phyloP scores from a whole-genome alignment of 352 stramenopile species.

The Globisporangium perplexum region DNA sequence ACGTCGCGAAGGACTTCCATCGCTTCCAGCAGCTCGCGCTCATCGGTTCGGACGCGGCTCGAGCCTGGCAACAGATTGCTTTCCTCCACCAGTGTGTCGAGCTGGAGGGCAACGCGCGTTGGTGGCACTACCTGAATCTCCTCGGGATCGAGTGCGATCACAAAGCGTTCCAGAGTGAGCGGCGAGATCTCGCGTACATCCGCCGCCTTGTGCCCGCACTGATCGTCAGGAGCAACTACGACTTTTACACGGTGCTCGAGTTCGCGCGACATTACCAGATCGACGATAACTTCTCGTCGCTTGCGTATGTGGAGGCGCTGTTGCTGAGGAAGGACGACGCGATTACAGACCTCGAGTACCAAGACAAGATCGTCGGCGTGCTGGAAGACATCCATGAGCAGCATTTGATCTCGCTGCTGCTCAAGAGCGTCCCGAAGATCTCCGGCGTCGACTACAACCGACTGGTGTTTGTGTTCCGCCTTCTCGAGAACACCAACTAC shows the following conservation, averaged over 20 bases:
- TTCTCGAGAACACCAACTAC: constrained; percentile 60
- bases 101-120: constrained; percentile 73
- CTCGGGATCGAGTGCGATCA: constrained; percentile 74
- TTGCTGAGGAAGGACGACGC: constrained; percentile 27
- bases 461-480: constrained; percentile 64
- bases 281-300: constrained; percentile 62
- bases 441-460: constrained; percentile 57
- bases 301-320: constrained; percentile 64
- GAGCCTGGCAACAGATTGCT: constrained; percentile 72
- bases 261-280: constrained; percentile 85
- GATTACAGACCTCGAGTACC: constrained; percentile 37
- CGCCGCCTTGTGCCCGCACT: constrained; percentile 52
- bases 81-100: constrained; percentile 81
- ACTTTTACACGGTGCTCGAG: constrained; percentile 77
- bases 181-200: constrained; percentile 64
- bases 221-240: constrained; percentile 61
- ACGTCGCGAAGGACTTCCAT: constrained; percentile 77
- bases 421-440: constrained; percentile 52
- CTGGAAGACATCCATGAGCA: constrained; percentile 78
- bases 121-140: constrained; percentile 79
- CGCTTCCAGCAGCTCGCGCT: constrained; percentile 72
- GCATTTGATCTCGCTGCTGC: constrained; percentile 42
- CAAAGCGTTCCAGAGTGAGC: constrained; percentile 69
- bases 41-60: constrained; percentile 64
- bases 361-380: constrained; percentile 71